phyloP scores from a whole-genome alignment of 2,329 filamentous ascomycete species.

The Xylariaceae sp. region DNA sequence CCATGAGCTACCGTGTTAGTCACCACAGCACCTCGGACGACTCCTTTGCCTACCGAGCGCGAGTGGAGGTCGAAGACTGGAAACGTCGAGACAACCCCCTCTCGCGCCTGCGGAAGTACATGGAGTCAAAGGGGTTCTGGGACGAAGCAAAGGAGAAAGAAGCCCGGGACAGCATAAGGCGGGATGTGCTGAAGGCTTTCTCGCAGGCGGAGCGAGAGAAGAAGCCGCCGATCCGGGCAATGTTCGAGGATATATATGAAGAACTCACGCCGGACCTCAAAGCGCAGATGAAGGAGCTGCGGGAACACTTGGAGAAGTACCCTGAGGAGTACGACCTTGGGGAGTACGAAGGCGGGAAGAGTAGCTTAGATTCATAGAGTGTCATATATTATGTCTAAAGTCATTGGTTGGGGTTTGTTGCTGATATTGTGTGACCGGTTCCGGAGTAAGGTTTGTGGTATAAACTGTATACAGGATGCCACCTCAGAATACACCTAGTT shows the following conservation, averaged over 20 bases:
- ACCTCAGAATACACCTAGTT: too few relatives aligned
- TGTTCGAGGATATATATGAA: constrained; percentile 90
- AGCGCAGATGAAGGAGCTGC: constrained; percentile 70
- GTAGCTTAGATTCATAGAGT: constrained; percentile 45
- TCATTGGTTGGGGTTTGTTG: too few relatives aligned
- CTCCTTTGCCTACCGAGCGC: constrained; percentile 90
- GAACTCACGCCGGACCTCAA: constrained; percentile 73
- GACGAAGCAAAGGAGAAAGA: constrained; percentile 76
- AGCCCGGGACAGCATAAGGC: constrained; percentile 58
- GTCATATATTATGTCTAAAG: too few relatives aligned
- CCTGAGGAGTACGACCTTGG: constrained; percentile 85
- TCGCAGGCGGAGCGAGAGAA: constrained; percentile 75
- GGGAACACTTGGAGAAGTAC: constrained; percentile 73
- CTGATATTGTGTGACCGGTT: too few relatives aligned
- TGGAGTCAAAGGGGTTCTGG: constrained; percentile 80
- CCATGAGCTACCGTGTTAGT: constrained; percentile 96
- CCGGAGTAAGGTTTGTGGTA: too few relatives aligned
- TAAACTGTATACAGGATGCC: too few relatives aligned
- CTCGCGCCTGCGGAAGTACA: constrained; percentile 79
- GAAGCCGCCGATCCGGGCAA: constrained; percentile 63
- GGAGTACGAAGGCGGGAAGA: constrained; percentile 68
- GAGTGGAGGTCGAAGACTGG: constrained; percentile 93
- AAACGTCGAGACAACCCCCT: constrained; percentile 87
- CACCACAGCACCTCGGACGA: constrained; percentile 97
- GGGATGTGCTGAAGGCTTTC: constrained; percentile 79